phyloP scores from a whole-genome alignment of 129 eudicot genomes.

The Apium graveolens region DNA sequence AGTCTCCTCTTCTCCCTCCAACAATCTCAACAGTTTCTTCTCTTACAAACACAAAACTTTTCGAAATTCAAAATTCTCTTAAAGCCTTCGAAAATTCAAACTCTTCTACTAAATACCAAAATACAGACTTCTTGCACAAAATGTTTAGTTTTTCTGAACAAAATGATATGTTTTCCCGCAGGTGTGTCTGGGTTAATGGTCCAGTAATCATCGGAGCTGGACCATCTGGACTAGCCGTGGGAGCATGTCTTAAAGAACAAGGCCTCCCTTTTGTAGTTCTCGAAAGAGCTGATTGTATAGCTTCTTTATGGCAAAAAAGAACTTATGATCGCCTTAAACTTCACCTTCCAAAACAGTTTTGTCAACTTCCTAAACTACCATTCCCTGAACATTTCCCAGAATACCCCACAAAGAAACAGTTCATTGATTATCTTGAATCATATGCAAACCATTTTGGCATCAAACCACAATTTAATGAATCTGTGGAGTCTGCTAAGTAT shows the following conservation, averaged over 20 bases:
- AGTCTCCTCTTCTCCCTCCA: slow-evolving; percentile 9
- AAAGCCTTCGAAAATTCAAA: neutral
- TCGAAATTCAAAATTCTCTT: neutral
- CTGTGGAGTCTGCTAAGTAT: slow-evolving; percentile 64
- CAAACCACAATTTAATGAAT: slow-evolving; percentile 66
- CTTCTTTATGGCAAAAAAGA: slow-evolving; percentile 73
- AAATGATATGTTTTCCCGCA: slow-evolving; percentile 27
- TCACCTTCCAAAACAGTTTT: slow-evolving; percentile 80
- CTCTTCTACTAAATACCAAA: too few relatives aligned
- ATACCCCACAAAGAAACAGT: slow-evolving; percentile 63
- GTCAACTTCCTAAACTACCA: slow-evolving; percentile 65
- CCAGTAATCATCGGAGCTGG: slow-evolving; percentile 83
- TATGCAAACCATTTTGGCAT: slow-evolving; percentile 55
- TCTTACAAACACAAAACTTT: neutral
- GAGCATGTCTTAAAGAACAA: slow-evolving; percentile 61
- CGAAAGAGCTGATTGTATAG: slow-evolving; percentile 76
- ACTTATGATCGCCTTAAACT: slow-evolving; percentile 73
- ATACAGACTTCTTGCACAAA: neutral
- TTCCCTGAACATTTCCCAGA: slow-evolving; percentile 77
- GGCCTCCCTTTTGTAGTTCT: slow-evolving; percentile 61
- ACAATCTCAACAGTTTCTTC: slow-evolving; percentile 2
- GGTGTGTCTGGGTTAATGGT: slow-evolving; percentile 85
- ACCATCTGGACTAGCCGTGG: slow-evolving; percentile 79
- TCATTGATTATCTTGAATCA: slow-evolving; percentile 63
- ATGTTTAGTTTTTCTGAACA: slow-evolving; percentile 22